A percentile compares a stretch with the other conserved stretches of the same genome.
These are phyloP conservation scores for Salvia miltiorrhiza DNA, from an alignment of 257 asterid species.

Conservation along the genomic window DNA sequence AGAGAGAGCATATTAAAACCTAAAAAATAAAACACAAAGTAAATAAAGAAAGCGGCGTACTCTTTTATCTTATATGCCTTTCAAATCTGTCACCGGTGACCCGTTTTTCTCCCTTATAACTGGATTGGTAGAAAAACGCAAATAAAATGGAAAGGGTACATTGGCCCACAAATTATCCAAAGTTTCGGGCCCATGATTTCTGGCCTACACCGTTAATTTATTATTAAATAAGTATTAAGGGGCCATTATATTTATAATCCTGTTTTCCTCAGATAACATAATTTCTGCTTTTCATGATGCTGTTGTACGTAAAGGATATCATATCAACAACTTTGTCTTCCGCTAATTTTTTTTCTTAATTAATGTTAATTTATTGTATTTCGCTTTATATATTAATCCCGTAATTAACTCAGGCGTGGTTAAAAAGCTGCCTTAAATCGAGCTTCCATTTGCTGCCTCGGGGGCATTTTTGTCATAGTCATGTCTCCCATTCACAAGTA, in stretches of 20 bases:
- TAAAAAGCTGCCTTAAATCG: conserved; percentile 24
- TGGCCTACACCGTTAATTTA: conserved; percentile 20
- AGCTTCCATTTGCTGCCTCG: conserved; percentile 4
- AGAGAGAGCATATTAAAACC: no score
- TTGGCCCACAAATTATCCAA: conserved; percentile 33
- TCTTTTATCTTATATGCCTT: neutral
- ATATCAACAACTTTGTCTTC: neutral
- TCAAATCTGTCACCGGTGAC: neutral
- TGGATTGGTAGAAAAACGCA: conserved; percentile 10
- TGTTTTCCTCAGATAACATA: conserved; percentile 18
- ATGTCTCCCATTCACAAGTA: neutral
- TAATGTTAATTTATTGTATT: neutral
- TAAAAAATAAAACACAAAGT: neutral
- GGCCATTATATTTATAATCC: conserved; percentile 28
- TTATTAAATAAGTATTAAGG: neutral
- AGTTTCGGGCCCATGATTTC: conserved; percentile 30
- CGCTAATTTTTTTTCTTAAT: neutral
- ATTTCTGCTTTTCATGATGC: conserved; percentile 34
- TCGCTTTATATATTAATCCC: conserved; percentile 17
- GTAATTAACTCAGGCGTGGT: conserved; percentile 38
- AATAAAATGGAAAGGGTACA: neutral
- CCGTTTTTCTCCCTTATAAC: conserved; percentile 1
- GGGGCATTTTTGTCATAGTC: conserved; percentile 4
- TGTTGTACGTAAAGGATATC: conserved; percentile 24
- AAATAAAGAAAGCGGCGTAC: neutral